Percentiles rank a stretch among this genome's conserved stretches.
Conservation (phyloP, 2,329 filamentous ascomycete species). For the Cladobotryum mycophilum region DNA sequence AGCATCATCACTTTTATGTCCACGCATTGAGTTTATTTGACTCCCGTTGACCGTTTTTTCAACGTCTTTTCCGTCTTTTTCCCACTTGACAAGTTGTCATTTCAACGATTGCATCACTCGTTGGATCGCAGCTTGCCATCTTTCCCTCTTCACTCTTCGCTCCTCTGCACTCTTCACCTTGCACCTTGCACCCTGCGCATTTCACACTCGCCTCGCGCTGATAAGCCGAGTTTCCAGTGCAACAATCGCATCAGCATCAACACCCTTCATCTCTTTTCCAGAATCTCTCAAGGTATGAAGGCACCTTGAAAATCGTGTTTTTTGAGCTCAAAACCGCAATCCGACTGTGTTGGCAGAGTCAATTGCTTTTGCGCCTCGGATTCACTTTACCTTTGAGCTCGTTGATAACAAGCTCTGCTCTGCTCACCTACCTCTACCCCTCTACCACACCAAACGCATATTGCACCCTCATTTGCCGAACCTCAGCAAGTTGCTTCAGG, state of each 20-base stretch:
- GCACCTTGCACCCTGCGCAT: background rate
- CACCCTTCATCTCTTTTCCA: constrained; percentile 12
- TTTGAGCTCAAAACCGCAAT: constrained; percentile 31
- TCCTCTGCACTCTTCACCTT: constrained; percentile 1
- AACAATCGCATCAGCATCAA: constrained; percentile 21
- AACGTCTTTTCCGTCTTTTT: constrained; percentile 15
- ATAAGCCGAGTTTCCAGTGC: constrained; percentile 10
- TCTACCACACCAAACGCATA: constrained; percentile 12
- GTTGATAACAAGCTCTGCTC: constrained; percentile 13
- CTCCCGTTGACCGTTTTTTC: constrained; percentile 13
- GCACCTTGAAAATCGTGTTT: constrained; percentile 17
- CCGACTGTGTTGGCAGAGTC: constrained; percentile 25
- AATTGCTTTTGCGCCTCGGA: constrained; percentile 26
- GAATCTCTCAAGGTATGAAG: constrained; percentile 32
- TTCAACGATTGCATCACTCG: constrained; percentile 12
- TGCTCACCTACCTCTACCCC: constrained; percentile 12
- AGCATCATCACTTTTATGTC: constrained; percentile 6
- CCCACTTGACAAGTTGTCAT: constrained; percentile 7
- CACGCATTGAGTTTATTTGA: constrained; percentile 4
- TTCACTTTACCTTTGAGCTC: constrained; percentile 9
- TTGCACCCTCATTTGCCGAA: background rate
- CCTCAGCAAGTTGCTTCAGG: background rate
- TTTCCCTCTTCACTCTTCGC: constrained; percentile 3
- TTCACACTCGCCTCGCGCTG: constrained; percentile 11
- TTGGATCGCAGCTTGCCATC: constrained; percentile 4